A percentile compares a stretch with the other conserved stretches of the same genome.
Evolutionary conservation across 495 filamentous ascomycete genomes (phyloP).

Genomic region (Pseudomonodictys pantanalensis): DNA sequence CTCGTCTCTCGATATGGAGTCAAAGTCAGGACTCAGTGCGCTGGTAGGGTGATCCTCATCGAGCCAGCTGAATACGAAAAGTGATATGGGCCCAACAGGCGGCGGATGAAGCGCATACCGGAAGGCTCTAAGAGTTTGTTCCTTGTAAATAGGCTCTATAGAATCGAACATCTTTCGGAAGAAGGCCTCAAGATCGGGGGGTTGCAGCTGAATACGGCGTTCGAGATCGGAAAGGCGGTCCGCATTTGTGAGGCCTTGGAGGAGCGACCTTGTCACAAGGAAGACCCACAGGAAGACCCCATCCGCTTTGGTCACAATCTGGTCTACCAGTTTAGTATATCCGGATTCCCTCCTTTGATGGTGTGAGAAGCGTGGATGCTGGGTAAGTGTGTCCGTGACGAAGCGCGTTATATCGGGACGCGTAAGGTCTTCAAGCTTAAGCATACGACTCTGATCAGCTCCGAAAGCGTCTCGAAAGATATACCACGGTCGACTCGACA

Average conservation of each 20-base stretch:
- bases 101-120: not conserved
- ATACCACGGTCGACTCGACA: slow-evolving; percentile 51
- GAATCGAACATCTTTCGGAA: slow-evolving; percentile 19
- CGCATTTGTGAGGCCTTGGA: not conserved
- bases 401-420: slow-evolving; percentile 6
- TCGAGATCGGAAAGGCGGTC: slow-evolving; percentile 1
- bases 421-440: slow-evolving; percentile 8
- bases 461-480: slow-evolving; percentile 46
- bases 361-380: not conserved
- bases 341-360: not conserved
- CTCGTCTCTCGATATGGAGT: not conserved
- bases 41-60: not conserved
- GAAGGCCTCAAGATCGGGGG: slow-evolving; percentile 5
- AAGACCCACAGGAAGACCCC: slow-evolving; percentile 27
- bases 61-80: not conserved
- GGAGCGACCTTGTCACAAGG: slow-evolving; percentile 9
- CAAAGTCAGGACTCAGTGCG: not conserved
- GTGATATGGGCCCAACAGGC: not conserved
- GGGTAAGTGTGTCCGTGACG: not conserved
- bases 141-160: slow-evolving; percentile 6
- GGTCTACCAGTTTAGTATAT: not conserved
- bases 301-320: slow-evolving; percentile 8
- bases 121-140: not conserved
- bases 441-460: not conserved
- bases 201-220: not conserved